Evolutionary conservation across 2,329 filamentous ascomycete species (phyloP).

Genomic region (Botrytis porri): DNA sequence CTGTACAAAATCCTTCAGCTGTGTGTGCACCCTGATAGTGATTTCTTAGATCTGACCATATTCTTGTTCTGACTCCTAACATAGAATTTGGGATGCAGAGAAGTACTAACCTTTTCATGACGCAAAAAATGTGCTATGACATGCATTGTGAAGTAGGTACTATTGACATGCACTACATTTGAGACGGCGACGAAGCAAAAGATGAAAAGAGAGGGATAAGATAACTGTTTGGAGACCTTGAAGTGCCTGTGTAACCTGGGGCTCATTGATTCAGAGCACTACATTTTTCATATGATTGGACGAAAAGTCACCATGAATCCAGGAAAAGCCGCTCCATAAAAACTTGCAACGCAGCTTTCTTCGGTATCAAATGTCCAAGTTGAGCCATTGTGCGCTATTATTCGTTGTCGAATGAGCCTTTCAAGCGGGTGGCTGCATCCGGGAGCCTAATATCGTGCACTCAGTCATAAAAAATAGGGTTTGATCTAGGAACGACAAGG

Average conservation of each 20-base stretch:
- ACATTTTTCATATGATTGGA: neutral
- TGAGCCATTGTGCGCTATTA: neutral
- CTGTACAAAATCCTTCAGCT: too few species aligned
- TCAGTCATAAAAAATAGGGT: neutral
- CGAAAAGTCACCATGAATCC: neutral
- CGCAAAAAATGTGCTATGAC: neutral
- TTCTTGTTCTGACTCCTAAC: neutral
- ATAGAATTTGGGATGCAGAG: neutral
- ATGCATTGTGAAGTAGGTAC: neutral
- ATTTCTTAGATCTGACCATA: neutral
- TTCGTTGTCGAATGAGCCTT: neutral
- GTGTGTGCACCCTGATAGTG: neutral
- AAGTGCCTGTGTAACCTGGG: neutral
- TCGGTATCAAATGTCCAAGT: neutral
- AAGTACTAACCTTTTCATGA: neutral
- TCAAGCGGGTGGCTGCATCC: neutral
- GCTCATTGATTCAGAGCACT: neutral
- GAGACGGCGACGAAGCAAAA: neutral
- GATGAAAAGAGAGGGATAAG: neutral
- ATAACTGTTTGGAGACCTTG: neutral
- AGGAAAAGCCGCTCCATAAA: neutral
- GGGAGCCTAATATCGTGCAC: neutral
- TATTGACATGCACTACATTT: neutral
- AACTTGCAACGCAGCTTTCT: neutral
- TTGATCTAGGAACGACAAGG: neutral